A percentile compares a stretch with the other conserved stretches of the same genome.
Conservation (phyloP, 306 rosid genomes). For the Vigna reflexopilosa region DNA sequence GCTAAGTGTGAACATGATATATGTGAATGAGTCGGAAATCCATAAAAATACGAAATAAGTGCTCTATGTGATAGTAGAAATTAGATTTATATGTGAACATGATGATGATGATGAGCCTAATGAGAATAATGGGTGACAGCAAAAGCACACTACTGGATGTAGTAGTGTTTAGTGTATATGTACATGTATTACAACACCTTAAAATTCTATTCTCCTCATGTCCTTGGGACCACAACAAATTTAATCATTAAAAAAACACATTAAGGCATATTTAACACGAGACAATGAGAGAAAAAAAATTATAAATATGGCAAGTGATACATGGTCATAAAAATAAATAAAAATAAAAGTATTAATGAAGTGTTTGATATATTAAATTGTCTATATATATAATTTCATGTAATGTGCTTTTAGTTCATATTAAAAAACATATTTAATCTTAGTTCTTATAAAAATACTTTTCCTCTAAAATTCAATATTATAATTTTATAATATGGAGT, state of each 20-base stretch:
- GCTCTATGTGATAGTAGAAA: conserved; percentile 4
- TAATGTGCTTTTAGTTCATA: too few relatives aligned
- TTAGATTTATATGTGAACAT: neutral
- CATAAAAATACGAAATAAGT: neutral
- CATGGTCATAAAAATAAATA: too few relatives aligned
- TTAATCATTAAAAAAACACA: neutral
- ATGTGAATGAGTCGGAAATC: conserved; percentile 24
- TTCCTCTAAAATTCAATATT: too few relatives aligned
- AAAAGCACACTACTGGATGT: conserved; percentile 50
- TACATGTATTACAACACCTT: conserved; percentile 2
- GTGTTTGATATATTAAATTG: too few relatives aligned
- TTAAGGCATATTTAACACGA: neutral
- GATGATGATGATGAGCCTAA: neutral
- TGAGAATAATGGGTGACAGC: conserved; percentile 60
- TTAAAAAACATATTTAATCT: too few relatives aligned
- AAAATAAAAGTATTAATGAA: too few relatives aligned
- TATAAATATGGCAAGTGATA: too few relatives aligned
- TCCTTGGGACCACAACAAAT: neutral
- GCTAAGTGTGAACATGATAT: conserved; percentile 1
- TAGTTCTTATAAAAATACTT: too few relatives aligned
- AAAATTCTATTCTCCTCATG: neutral
- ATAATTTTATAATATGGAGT: too few relatives aligned
- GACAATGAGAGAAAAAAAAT: neutral
- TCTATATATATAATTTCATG: too few relatives aligned
- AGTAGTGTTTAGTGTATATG: conserved; percentile 36